Percentiles rank a stretch among this genome's conserved stretches.
phyloP scores from a whole-genome alignment of 306 rosid species.

The Dicorynia guianensis region DNA sequence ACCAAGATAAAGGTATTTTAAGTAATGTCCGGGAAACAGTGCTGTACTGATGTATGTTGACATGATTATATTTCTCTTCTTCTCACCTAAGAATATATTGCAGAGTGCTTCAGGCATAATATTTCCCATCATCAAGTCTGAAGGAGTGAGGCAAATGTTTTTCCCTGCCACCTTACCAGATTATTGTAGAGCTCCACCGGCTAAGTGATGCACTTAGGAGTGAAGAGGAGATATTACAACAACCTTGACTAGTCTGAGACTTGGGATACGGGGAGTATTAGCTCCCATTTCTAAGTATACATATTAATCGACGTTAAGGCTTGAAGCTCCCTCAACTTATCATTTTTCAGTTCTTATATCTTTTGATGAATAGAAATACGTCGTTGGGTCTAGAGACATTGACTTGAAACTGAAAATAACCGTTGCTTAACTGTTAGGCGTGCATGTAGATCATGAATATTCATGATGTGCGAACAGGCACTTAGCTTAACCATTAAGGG shows the following conservation, averaged over 20 bases:
- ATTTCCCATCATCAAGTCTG: slow-evolving; percentile 65
- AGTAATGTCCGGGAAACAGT: background rate
- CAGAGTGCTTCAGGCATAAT: slow-evolving; percentile 62
- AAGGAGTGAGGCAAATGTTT: slow-evolving; percentile 60
- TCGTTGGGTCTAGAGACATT: background rate
- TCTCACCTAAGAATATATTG: slow-evolving; percentile 12
- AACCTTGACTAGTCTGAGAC: background rate
- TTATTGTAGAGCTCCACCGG: slow-evolving; percentile 42
- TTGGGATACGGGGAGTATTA: background rate
- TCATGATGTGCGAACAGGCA: background rate
- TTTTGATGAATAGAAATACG: background rate
- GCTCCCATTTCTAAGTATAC: background rate
- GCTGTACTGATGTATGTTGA: background rate
- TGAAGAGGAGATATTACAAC: background rate
- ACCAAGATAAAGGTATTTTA: background rate
- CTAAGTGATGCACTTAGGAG: slow-evolving; percentile 3
- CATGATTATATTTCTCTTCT: background rate
- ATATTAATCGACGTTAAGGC: background rate
- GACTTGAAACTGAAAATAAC: background rate
- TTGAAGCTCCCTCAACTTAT: background rate
- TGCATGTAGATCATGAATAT: background rate
- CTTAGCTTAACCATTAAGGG: background rate
- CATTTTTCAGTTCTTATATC: background rate
- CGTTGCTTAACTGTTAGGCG: background rate
- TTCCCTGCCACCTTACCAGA: slow-evolving; percentile 52